Percentiles rank a stretch among this genome's conserved stretches.
phyloP scores from a whole-genome alignment of 2,329 filamentous ascomycete species.

The Hymenotorrendiella dingleyae region DNA sequence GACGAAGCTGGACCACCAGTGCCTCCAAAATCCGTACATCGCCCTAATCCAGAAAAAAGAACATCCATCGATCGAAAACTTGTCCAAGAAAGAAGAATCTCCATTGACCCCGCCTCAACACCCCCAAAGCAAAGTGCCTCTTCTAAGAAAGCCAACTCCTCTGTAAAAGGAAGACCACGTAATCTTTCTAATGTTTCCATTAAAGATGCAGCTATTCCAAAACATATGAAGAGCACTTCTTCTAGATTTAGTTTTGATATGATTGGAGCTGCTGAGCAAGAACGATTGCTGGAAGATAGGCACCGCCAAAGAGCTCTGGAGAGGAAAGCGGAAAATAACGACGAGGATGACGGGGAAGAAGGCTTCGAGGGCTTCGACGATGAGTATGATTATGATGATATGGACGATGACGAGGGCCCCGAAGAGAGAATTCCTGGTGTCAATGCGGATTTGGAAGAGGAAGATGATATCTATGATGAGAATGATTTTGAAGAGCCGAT shows the following conservation, averaged over 20 bases:
- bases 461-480: conserved; percentile 16
- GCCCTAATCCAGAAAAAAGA: too few relatives aligned
- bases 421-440: conserved; percentile 61
- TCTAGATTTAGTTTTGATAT: conserved; percentile 81
- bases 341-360: conserved; percentile 34
- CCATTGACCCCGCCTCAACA: conserved; percentile 22
- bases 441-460: conserved; percentile 39
- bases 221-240: conserved; percentile 69
- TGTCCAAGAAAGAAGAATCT: conserved; percentile 18
- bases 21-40: conserved; percentile 21
- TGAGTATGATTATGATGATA: conserved; percentile 58
- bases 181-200: conserved; percentile 45
- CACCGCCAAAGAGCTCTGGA: conserved; percentile 63
- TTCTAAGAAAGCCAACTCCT: too few relatives aligned
- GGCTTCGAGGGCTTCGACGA: conserved; percentile 47
- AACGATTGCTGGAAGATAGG: conserved; percentile 66
- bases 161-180: conserved; percentile 40
- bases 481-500: conserved; percentile 17
- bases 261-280: conserved; percentile 60
- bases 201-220: conserved; percentile 44
- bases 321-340: conserved; percentile 40
- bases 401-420: conserved; percentile 54
- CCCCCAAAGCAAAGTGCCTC: conserved; percentile 20
- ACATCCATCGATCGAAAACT: conserved; percentile 3
- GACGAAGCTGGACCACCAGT: conserved; percentile 22